Percentiles rank a stretch among this genome's conserved stretches.
Conservation (phyloP, 306 rosid genomes). For the Echinosophora koreensis region DNA sequence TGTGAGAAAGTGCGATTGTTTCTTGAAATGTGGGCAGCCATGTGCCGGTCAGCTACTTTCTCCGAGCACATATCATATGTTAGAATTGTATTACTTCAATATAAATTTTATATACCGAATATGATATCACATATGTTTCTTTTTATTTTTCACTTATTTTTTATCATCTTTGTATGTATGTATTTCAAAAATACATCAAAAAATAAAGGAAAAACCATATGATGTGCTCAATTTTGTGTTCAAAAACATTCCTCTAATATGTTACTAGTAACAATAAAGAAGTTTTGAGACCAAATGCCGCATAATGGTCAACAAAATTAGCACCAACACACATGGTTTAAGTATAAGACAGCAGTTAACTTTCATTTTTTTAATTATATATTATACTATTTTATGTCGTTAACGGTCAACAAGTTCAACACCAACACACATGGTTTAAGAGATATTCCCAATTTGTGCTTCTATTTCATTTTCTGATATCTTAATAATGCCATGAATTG, state of each 20-base stretch:
- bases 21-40: conserved; percentile 49
- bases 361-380: background rate
- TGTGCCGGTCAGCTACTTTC: conserved; percentile 59
- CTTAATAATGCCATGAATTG: conserved; percentile 22
- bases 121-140: no score
- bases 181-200: no score
- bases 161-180: no score
- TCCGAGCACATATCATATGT: conserved; percentile 16
- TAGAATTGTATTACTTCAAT: no score
- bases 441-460: background rate
- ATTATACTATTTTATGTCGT: background rate
- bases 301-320: conserved; percentile 47
- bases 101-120: no score
- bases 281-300: conserved; percentile 52
- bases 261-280: background rate
- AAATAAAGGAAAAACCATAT: no score
- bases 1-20: conserved; percentile 29
- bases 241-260: no score
- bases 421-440: background rate
- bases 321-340: conserved; percentile 32
- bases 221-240: no score
- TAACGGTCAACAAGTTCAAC: conserved; percentile 37
- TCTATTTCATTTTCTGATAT: conserved; percentile 8
- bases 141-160: no score
- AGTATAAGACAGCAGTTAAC: conserved; percentile 18